Evolutionary conservation across 2,329 filamentous ascomycete genomes (phyloP).

Genomic region (Paracoccidioides lutzii): DNA sequence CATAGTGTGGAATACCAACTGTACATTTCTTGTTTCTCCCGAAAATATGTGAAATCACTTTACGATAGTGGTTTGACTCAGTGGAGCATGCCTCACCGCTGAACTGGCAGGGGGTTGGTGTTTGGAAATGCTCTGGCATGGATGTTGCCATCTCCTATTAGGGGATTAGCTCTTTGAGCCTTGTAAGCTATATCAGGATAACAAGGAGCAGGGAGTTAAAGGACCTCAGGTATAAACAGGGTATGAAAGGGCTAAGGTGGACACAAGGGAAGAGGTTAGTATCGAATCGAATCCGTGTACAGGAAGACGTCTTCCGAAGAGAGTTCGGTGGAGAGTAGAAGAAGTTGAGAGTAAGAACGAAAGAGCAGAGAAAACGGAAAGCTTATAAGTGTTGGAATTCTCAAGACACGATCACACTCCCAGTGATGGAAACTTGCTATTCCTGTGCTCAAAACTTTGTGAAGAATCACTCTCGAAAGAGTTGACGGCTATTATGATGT

Average conservation of each 20-base stretch:
- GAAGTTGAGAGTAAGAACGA: not conserved
- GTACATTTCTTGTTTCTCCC: constrained; percentile 72
- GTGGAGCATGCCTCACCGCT: constrained; percentile 14
- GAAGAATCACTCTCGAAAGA: not conserved
- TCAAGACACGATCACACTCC: not conserved
- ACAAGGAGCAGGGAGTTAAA: not conserved
- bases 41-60: constrained; percentile 70
- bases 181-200: not conserved
- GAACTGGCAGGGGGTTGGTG: constrained; percentile 9
- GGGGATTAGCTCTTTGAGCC: not conserved
- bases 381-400: not conserved
- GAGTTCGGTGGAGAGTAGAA: not conserved
- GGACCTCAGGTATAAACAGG: not conserved
- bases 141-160: not conserved
- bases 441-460: not conserved
- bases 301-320: not conserved
- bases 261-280: not conserved
- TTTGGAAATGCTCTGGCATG: not conserved
- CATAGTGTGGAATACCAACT: constrained; percentile 50
- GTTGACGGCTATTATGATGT: not conserved
- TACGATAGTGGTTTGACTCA: constrained; percentile 44
- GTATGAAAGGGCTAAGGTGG: not conserved
- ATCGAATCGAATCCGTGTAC: too few species aligned
- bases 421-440: not conserved
- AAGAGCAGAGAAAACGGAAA: not conserved